phyloP scores from a whole-genome alignment of 2,329 filamentous ascomycete species.

The Furcasterigmium furcatum region DNA sequence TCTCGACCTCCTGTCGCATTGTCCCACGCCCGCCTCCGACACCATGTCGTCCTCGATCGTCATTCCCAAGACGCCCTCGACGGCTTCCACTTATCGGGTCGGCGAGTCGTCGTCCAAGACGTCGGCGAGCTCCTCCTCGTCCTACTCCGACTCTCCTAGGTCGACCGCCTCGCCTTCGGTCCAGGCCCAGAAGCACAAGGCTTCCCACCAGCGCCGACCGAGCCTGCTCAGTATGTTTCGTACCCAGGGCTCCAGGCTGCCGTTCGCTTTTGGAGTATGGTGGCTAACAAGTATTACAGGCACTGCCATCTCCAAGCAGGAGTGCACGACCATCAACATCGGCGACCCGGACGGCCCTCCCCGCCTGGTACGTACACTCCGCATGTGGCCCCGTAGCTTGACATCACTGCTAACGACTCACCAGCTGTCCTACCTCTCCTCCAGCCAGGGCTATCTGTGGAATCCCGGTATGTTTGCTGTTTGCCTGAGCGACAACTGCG shows the following conservation, averaged over 20 bases:
- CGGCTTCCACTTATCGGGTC: slow-evolving; percentile 24
- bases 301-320: slow-evolving; percentile 67
- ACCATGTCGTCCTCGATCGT: slow-evolving; percentile 67
- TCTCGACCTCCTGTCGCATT: neutral
- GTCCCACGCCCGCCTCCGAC: slow-evolving; percentile 5
- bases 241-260: neutral
- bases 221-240: slow-evolving; percentile 55
- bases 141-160: slow-evolving; percentile 53
- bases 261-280: neutral
- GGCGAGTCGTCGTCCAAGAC: slow-evolving; percentile 38
- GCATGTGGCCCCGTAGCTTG: neutral
- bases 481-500: neutral
- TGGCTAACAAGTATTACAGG: slow-evolving; percentile 45
- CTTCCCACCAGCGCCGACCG: slow-evolving; percentile 52
- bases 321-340: slow-evolving; percentile 79
- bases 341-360: slow-evolving; percentile 71
- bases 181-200: slow-evolving; percentile 34
- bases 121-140: slow-evolving; percentile 45
- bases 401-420: neutral
- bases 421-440: slow-evolving; percentile 76
- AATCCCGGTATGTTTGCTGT: slow-evolving; percentile 60
- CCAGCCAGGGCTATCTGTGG: slow-evolving; percentile 79
- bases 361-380: slow-evolving; percentile 56
- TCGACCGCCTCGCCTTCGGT: slow-evolving; percentile 39
- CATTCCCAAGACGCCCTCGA: slow-evolving; percentile 51